Base-by-base conservation (phyloP, 345 rosid genomes). In the Eucalyptus microcorys region DNA sequence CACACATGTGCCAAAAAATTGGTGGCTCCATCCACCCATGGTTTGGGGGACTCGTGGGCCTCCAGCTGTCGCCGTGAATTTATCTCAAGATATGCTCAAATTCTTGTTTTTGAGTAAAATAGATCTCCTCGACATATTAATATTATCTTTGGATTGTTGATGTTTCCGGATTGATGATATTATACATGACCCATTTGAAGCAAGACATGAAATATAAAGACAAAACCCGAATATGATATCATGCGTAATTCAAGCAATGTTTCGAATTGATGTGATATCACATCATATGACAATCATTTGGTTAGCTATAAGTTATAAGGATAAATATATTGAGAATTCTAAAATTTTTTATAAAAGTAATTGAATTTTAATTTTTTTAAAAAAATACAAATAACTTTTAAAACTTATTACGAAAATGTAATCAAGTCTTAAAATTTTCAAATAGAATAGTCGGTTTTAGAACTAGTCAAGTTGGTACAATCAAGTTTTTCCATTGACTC, bases 371-470 rank as follows among this genome's bases (percentile, higher is more conserved):
- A 50, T 13, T 14, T 49, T 49, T 48, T 1, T 4, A 14, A 49
- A 49, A 5, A 49, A 15, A 55, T 22, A 55, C 5, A 22, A 55
- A 0, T 9, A 55, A 24, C 1, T 55, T 3, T 55, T 26, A 2
- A 55, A 55, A 24, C 1, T 55, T 55, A 24, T 55, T 26, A 22
- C 3, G 0, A 55, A 55, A 24, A 55, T 55, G 2, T 55, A 24
- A 55, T 24, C 13, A 26, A 55, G 2, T 55, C 0, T 55, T 55
- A 55, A 55, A 55, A 55, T 26, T 55, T 22, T 52, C 1, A 52
- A 52, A 55, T 24, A 10, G 0, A 24, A 2, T 1, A 24, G 2
- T 24, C 0, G 2, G 8, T 55, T 6, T 55, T 55, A 24, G 1
- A 55, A 55, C 13, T 55, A 22, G 14, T 55, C 3, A 55, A 55